Conservation (phyloP, 2,329 filamentous ascomycete genomes). For the Aureobasidium leucospermi region DNA sequence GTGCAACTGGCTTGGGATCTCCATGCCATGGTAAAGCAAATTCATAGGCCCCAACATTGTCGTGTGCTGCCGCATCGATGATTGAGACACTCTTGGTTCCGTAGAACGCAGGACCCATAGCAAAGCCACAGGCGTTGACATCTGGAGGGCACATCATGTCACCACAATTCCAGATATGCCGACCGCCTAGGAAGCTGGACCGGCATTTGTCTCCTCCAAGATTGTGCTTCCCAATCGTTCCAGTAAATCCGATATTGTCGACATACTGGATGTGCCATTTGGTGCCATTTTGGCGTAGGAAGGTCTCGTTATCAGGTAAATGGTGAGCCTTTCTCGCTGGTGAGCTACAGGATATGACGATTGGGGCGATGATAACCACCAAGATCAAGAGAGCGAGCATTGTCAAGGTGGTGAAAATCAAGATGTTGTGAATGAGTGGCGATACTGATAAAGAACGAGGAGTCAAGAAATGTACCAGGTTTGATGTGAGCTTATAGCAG, state of each 20-base stretch:
- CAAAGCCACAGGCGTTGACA: background rate
- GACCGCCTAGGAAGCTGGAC: slow-evolving; percentile 1
- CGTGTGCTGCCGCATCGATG: background rate
- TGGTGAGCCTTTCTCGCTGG: background rate
- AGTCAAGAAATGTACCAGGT: background rate
- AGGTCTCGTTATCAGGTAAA: background rate
- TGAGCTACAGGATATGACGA: background rate
- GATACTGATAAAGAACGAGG: background rate
- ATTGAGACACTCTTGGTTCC: slow-evolving; percentile 7
- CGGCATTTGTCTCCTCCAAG: slow-evolving; percentile 14
- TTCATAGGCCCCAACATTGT: background rate
- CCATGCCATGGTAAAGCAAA: slow-evolving; percentile 8
- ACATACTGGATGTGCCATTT: slow-evolving; percentile 7
- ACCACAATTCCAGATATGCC: slow-evolving; percentile 13
- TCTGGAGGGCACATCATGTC: slow-evolving; percentile 7
- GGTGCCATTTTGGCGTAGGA: background rate
- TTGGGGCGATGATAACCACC: background rate
- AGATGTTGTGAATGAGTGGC: background rate
- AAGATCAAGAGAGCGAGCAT: background rate
- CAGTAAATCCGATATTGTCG: slow-evolving; percentile 7
- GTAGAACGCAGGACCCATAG: slow-evolving; percentile 13
- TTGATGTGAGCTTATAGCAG: background rate
- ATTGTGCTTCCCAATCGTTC: background rate
- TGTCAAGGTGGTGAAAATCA: background rate
- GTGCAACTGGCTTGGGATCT: background rate